Base-by-base conservation (phyloP, 176 grass and related monocot genomes). In the Urochloa ruziziensis region DNA sequence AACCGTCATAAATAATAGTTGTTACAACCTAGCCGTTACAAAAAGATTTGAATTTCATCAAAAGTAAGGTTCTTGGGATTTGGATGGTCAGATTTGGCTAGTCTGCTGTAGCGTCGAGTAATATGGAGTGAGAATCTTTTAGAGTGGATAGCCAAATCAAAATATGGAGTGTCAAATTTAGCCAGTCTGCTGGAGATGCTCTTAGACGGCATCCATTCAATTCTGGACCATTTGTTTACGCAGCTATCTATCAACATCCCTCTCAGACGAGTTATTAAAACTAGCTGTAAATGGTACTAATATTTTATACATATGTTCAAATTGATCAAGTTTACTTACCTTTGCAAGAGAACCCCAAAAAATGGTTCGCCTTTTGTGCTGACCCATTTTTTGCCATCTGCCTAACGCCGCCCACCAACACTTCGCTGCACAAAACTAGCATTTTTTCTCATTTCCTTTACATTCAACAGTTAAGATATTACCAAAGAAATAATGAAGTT, bases 361-460 rank as follows among this genome's bases (percentile, higher is more conserved):
- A 93, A 78, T 96, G 91, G 71, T 84, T 96, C 47, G 89, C 93
- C 67, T 89, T 93, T 87, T 93, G 89, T 43, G 94, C 93, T 80
- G 53, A 83, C 93, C 84, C 83, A 66, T 89, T 80, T 93, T 80
- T 93, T 62, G 16, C 82, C 86, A 85, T 93, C 89, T 77, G 91
- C 94, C 84, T 89, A 76, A 77, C 91, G 86, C 67, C 86, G 87
- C 77, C 86, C 91, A 30, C 77, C 86, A 89, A 30, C 69, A 67
- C 52, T 90, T 91, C 32, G 88, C 91, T 48, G 94, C 88, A 65
- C 14, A 54, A 57, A 89, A 81, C 91, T 93, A 83, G 24, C 53
- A 60, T 71, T 76, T 81, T 53, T 18, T 19, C 58, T 19, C 58
- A 81, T 15, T 2, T 10, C 11, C 64, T 80, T 67, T 40, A 74